These are phyloP conservation scores for Fraxinus excelsior DNA, from an alignment of 257 asterid genomes.

Conservation along the genomic window DNA sequence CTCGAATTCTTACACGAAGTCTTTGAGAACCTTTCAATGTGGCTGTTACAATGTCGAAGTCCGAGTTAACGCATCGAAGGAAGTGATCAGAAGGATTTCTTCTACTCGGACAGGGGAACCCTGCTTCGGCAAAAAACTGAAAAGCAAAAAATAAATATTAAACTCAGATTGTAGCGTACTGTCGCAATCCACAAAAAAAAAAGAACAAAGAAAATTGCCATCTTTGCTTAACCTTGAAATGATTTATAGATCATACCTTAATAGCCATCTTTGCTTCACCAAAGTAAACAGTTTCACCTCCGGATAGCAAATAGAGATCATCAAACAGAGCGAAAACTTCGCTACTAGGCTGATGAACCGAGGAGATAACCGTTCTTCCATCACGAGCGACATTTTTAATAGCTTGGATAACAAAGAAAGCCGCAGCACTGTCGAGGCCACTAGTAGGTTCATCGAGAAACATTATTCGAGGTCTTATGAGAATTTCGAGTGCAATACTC, in stretches of 20 bases:
- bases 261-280: slow-evolving; percentile 83
- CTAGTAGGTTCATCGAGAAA: slow-evolving; percentile 97
- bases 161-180: not conserved
- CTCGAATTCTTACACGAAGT: slow-evolving; percentile 59
- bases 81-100: slow-evolving; percentile 97
- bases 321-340: slow-evolving; percentile 92
- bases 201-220: not conserved
- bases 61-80: slow-evolving; percentile 86
- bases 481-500: slow-evolving; percentile 91
- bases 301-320: slow-evolving; percentile 81
- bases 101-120: slow-evolving; percentile 93
- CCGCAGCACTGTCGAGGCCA: slow-evolving; percentile 94
- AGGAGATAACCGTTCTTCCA: slow-evolving; percentile 91
- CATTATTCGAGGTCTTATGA: slow-evolving; percentile 72
- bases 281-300: slow-evolving; percentile 82
- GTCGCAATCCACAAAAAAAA: not conserved
- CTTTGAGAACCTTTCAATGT: slow-evolving; percentile 78
- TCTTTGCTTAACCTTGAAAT: not conserved
- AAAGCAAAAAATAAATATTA: not conserved
- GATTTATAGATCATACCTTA: slow-evolving; percentile 43
- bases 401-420: slow-evolving; percentile 85
- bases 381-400: slow-evolving; percentile 85
- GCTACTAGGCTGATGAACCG: slow-evolving; percentile 95
- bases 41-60: slow-evolving; percentile 81
- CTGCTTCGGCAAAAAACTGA: slow-evolving; percentile 96